These are phyloP conservation scores for Pichia sp. DNA, from an alignment of 1,139 yeast genomes.

Conservation along the genomic window DNA sequence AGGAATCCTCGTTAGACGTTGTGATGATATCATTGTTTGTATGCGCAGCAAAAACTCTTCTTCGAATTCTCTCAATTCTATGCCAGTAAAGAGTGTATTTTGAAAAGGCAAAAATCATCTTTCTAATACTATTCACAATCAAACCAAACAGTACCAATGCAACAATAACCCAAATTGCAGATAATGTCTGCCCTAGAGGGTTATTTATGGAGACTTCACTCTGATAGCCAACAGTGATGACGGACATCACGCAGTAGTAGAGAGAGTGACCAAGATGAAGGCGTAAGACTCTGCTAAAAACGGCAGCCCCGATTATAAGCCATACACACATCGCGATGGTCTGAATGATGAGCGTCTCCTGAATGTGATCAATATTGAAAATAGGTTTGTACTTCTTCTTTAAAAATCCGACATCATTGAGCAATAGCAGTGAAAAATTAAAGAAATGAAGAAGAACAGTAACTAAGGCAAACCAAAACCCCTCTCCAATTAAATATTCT, in stretches of 20 bases:
- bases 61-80: slow-evolving; percentile 35
- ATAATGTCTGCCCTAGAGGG: slow-evolving; percentile 45
- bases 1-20: slow-evolving; percentile 36
- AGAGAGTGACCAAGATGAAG: slow-evolving; percentile 54
- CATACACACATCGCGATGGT: slow-evolving; percentile 59
- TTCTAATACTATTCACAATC: slow-evolving; percentile 60
- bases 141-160: slow-evolving; percentile 72
- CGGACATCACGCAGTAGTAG: slow-evolving; percentile 64
- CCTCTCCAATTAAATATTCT: slow-evolving; percentile 40
- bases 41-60: slow-evolving; percentile 4
- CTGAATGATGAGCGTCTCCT: slow-evolving; percentile 65
- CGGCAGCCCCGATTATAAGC: slow-evolving; percentile 63
- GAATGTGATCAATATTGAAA: slow-evolving; percentile 58
- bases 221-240: slow-evolving; percentile 76
- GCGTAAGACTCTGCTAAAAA: slow-evolving; percentile 38
- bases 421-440: slow-evolving; percentile 44
- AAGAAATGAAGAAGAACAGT: slow-evolving; percentile 54
- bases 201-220: slow-evolving; percentile 46
- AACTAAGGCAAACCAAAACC: slow-evolving; percentile 70
- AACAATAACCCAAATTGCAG: slow-evolving; percentile 53
- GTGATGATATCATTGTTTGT: slow-evolving; percentile 12
- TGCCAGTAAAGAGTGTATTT: slow-evolving; percentile 63
- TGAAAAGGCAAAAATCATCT: slow-evolving; percentile 52
- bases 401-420: slow-evolving; percentile 57
- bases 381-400: slow-evolving; percentile 57